Conservation (phyloP, 2,329 filamentous ascomycete genomes). For the Xylariomycetidae sp. region DNA sequence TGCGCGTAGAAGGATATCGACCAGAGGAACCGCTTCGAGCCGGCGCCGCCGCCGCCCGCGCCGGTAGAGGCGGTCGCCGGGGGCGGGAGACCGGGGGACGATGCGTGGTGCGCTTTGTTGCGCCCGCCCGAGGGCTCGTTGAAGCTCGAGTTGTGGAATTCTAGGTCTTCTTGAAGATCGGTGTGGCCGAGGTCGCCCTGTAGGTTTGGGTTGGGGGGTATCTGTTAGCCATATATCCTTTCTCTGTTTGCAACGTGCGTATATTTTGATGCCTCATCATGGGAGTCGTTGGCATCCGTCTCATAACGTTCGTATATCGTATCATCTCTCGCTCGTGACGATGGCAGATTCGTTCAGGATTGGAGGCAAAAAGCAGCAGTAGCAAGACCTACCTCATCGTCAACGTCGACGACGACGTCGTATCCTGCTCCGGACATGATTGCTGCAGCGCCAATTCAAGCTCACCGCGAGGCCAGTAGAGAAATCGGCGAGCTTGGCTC, state of each 20-base stretch:
- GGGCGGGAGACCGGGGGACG: conserved; percentile 49
- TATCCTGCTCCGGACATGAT: conserved; percentile 82
- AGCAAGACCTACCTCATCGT: conserved; percentile 73
- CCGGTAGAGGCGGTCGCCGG: conserved; percentile 41
- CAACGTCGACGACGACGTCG: conserved; percentile 95
- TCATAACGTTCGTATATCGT: too few relatives aligned
- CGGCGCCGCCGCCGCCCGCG: conserved; percentile 23
- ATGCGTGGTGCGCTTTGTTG: conserved; percentile 45
- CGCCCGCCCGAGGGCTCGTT: conserved; percentile 51
- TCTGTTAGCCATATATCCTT: too few relatives aligned
- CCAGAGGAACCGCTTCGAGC: conserved; percentile 85
- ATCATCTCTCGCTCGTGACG: neutral
- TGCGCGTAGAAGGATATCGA: conserved; percentile 89
- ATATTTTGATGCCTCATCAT: conserved; percentile 6
- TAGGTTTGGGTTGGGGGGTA: neutral
- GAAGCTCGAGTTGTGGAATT: conserved; percentile 95
- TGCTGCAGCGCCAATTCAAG: conserved; percentile 14
- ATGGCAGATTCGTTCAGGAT: too few relatives aligned
- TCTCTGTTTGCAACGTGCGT: conserved; percentile 2
- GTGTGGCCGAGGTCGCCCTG: conserved; percentile 97
- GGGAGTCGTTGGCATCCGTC: too few relatives aligned
- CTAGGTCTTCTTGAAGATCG: conserved; percentile 96
- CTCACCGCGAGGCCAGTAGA: conserved; percentile 4
- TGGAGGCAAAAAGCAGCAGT: too few relatives aligned
- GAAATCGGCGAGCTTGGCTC: conserved; percentile 3